Conservation (phyloP, 2,329 filamentous ascomycete species). For the Chalaropsis ovoidea region DNA sequence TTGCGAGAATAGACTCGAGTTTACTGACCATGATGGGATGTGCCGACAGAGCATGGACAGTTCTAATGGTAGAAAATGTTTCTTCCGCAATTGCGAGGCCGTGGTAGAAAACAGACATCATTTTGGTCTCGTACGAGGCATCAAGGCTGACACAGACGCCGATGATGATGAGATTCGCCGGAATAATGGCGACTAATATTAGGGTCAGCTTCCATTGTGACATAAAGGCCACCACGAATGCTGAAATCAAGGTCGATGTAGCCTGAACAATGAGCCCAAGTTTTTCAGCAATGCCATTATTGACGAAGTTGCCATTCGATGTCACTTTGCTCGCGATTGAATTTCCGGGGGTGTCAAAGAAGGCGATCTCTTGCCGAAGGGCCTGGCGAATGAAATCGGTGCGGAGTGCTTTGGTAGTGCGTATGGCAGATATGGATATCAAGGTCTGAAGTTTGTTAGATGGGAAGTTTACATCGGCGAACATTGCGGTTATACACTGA, state of each 20-base stretch:
- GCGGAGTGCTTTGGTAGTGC: constrained; percentile 33
- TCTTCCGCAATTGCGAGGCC: constrained; percentile 42
- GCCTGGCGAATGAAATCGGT: constrained; percentile 34
- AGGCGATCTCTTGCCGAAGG: constrained; percentile 44
- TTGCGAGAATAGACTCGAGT: constrained; percentile 37
- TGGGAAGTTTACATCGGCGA: neutral
- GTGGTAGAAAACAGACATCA: constrained; percentile 37
- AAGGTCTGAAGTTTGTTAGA: constrained; percentile 30
- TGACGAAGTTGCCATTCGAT: constrained; percentile 40
- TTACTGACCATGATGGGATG: constrained; percentile 36
- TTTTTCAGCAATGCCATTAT: constrained; percentile 39
- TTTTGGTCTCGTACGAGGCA: constrained; percentile 36
- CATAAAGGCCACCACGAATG: constrained; percentile 36
- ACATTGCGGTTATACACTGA: constrained; percentile 29
- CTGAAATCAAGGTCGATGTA: constrained; percentile 34
- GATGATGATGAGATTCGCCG: constrained; percentile 37
- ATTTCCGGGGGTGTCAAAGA: constrained; percentile 42
- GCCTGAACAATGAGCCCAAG: constrained; percentile 37
- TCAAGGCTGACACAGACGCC: constrained; percentile 35
- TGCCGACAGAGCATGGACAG: constrained; percentile 43
- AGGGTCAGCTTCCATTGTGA: constrained; percentile 38
- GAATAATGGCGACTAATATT: constrained; percentile 39
- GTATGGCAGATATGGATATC: constrained; percentile 34
- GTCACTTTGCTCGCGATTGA: constrained; percentile 41
- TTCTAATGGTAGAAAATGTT: constrained; percentile 40